Evolutionary conservation across 225 moss, liverwort and hornwort species (phyloP), one percentile per base, ranked within the genome.

Genomic region (Takakia lepidozioides): DNA sequence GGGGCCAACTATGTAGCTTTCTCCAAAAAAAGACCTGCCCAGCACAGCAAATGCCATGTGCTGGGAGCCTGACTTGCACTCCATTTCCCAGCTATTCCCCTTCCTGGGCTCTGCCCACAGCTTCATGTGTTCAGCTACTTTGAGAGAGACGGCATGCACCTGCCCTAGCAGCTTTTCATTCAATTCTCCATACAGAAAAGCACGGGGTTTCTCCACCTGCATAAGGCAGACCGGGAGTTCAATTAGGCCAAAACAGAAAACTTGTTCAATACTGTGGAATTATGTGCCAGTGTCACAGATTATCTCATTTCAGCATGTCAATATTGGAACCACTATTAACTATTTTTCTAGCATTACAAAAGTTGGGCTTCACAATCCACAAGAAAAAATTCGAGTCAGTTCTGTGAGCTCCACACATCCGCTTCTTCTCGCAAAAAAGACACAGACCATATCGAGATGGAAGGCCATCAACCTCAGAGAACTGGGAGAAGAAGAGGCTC

Each of bases 11-110:
- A 48, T 25, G 26, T 64, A 74, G 5, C 27, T 56, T 19, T 74
- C 61, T 25, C 74, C 74, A 53, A 65, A 69, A 1, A 68, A 29
- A 25, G 64, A 64, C 37, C 60, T 57, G 6, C 74, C 64, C 8
- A 69, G 37, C 10, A 63, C 56, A 24, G 57, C 41, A 21, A 74
- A 64, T 11, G 68, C 40, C 56, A 65, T 25, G 43, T 56, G 60
- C 24, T 52, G 59, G 5, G 69, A 68, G 22, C 57, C 50, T 1
- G 41, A 30, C 15, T 39, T 54, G 10, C 63, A 56, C n/a, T 74
- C 60, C 11, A 65, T 22, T 28, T 56, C 46, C 56, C 50, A 55
- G 25, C 29, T 25, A 0, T 47, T 52, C 55, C 52, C 51, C 25
- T 61, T 19, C 8, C 38, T 60, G n/a, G 34, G 28, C 36, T 57